These are phyloP conservation scores for Xanthoconium stramineum DNA, from an alignment of 768 basidiomycete species.

Conservation along the genomic window DNA sequence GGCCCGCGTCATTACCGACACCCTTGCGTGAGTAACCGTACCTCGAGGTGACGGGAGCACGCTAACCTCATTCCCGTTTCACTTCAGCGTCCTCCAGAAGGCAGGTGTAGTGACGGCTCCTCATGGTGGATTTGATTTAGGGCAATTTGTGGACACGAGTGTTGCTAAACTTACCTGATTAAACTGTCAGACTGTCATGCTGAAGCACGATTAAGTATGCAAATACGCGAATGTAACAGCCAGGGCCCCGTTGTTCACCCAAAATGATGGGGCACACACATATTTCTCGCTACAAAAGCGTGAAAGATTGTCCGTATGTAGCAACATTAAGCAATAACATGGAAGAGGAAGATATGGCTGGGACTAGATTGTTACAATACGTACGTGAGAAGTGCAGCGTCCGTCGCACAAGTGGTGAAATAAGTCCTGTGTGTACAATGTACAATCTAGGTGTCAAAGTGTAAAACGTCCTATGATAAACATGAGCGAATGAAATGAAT, in stretches of 20 bases:
- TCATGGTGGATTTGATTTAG: constrained; percentile 52
- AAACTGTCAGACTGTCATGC: not conserved
- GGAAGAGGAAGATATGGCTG: not conserved
- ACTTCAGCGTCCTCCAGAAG: constrained; percentile 62
- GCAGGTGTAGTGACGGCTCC: constrained; percentile 65
- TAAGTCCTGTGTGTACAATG: constrained; percentile 7
- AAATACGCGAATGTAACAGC: not conserved
- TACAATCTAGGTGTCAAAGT: constrained; percentile 19
- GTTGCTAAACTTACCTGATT: constrained; percentile 50
- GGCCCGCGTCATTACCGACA: constrained; percentile 61
- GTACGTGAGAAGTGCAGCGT: constrained; percentile 15
- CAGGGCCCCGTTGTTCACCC: too few relatives aligned
- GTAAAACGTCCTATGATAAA: constrained; percentile 20
- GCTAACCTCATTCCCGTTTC: constrained; percentile 1
- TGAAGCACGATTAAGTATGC: not conserved
- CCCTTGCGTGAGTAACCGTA: constrained; percentile 58
- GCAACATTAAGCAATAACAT: constrained; percentile 18
- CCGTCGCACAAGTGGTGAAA: not conserved
- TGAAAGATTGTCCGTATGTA: constrained; percentile 5
- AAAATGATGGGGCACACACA: too few relatives aligned
- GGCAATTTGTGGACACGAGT: constrained; percentile 54
- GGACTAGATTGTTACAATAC: constrained; percentile 9
- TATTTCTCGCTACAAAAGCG: constrained; percentile 12
- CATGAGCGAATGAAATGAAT: constrained; percentile 20
- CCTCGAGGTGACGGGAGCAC: not conserved